Conservation (phyloP, 2,329 filamentous ascomycete species). For the Diplocarpon rosae region DNA sequence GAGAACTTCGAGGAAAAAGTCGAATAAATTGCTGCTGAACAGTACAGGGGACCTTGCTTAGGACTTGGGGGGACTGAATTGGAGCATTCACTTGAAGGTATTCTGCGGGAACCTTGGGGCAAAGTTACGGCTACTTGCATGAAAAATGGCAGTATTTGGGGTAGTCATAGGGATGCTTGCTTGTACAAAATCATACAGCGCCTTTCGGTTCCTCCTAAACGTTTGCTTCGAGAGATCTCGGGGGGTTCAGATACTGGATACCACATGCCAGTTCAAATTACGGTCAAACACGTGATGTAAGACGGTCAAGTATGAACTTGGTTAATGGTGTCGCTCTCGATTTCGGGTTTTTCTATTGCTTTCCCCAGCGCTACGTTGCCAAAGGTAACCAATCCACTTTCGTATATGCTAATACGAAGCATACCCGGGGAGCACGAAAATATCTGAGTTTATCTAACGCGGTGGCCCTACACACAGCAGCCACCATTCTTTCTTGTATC, state of each 20-base stretch:
- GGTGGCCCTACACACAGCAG: neutral
- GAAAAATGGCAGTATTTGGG: conserved; percentile 18
- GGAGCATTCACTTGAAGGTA: conserved; percentile 14
- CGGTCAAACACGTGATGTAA: neutral
- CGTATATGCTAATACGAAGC: no score
- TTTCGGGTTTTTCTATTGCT: no score
- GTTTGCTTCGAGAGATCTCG: neutral
- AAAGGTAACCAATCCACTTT: no score
- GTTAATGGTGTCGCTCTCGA: no score
- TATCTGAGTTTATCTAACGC: no score
- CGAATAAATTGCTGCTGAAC: conserved; percentile 21
- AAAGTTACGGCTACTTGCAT: conserved; percentile 16
- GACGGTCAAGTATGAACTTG: no score
- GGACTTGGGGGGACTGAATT: conserved; percentile 9
- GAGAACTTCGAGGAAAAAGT: conserved; percentile 97
- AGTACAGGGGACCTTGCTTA: conserved; percentile 1
- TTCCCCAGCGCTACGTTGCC: no score
- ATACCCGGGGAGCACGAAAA: no score
- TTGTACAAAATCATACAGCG: conserved; percentile 27
- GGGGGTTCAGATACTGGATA: neutral
- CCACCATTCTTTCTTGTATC: neutral
- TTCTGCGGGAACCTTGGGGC: conserved; percentile 11
- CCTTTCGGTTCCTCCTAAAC: conserved; percentile 11
- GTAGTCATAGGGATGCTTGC: conserved; percentile 25
- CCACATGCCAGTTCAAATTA: neutral